These are phyloP conservation scores for Phyllosticta ampelicida DNA, from an alignment of 2,329 filamentous ascomycete species.

Conservation along the genomic window DNA sequence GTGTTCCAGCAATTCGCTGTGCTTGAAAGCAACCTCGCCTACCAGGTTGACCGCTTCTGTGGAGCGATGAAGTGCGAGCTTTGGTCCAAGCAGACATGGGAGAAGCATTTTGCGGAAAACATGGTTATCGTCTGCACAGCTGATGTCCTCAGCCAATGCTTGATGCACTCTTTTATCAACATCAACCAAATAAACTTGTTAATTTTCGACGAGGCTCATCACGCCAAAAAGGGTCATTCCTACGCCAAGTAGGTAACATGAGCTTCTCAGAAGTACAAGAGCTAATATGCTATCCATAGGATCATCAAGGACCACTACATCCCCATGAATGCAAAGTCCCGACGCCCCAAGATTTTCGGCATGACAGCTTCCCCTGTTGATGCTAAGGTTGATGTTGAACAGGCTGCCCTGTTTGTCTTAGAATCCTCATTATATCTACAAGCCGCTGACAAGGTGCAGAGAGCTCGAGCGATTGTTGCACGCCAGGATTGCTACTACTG, in stretches of 20 bases:
- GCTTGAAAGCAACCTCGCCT: constrained; percentile 67
- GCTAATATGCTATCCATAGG: constrained; percentile 3
- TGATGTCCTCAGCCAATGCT: constrained; percentile 68
- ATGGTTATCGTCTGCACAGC: constrained; percentile 90
- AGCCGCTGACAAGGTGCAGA: neutral
- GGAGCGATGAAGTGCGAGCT: constrained; percentile 56
- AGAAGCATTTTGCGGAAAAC: constrained; percentile 47
- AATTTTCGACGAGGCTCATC: constrained; percentile 93
- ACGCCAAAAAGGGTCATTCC: constrained; percentile 85
- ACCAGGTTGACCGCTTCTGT: constrained; percentile 62
- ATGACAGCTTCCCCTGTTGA: constrained; percentile 98
- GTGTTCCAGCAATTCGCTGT: constrained; percentile 85
- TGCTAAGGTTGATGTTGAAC: constrained; percentile 59
- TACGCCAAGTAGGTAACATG: constrained; percentile 49
- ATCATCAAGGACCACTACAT: constrained; percentile 85
- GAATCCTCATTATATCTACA: neutral
- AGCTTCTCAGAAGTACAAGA: neutral
- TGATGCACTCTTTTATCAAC: constrained; percentile 66
- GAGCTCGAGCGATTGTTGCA: constrained; percentile 69
- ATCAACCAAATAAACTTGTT: constrained; percentile 82
- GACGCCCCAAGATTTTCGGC: constrained; percentile 70
- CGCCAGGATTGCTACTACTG: constrained; percentile 70
- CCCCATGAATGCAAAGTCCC: constrained; percentile 31
- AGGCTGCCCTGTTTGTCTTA: constrained; percentile 44
- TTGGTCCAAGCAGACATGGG: constrained; percentile 51